Base-by-base conservation (phyloP, 1,284 basidiomycete genomes). In the Naganishia liquefaciens region DNA sequence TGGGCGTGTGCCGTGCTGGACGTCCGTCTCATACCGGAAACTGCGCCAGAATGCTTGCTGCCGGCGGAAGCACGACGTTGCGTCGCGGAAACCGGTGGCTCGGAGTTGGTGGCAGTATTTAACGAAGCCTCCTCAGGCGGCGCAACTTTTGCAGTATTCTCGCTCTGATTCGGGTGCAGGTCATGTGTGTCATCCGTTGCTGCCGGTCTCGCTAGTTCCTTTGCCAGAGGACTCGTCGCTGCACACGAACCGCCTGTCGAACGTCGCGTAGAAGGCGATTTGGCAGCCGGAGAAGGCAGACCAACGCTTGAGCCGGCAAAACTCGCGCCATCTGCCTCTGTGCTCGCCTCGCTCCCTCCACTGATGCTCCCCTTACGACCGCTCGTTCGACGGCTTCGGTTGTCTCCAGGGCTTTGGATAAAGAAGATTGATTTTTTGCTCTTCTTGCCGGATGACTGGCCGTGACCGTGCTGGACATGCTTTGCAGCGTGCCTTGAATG, bases 361-460 rank as follows among this genome's bases (percentile, higher is more conserved):
- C 55, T 60, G 21, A 65, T 37, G 28, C 64, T 65, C 9, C 64
- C 50, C 21, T 65, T 55, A n/a, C 64, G 55, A 7, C 39, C 44
- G 21, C 55, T 50, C 11, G 46, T 23, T 5, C 47, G 46, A 5
- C 57, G 57, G 39, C 17, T 40, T 11, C 57, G 46, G 15, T 50
- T 44, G 21, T 65, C 64, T n/a, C 63, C 55, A 2, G 63, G 60
- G 23, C 58, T 58, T 19, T 68, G 67, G 43, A 68, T 68, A 54
- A 68, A 68, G 53, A 68, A 68, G 19, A 68, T 68, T 11, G 55
- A 62, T 49, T 65, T 65, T 58, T 68, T 68, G 49, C 54, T 55
- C 47, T 62, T 68, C 54, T 63, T 68, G 23, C 54, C 30, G 1
- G 54, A 51, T 19, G 49, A 28, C 15, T 55, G 46, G n/a, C 54